Conservation (phyloP, 2,329 filamentous ascomycete species). For the Penicillium sp. region DNA sequence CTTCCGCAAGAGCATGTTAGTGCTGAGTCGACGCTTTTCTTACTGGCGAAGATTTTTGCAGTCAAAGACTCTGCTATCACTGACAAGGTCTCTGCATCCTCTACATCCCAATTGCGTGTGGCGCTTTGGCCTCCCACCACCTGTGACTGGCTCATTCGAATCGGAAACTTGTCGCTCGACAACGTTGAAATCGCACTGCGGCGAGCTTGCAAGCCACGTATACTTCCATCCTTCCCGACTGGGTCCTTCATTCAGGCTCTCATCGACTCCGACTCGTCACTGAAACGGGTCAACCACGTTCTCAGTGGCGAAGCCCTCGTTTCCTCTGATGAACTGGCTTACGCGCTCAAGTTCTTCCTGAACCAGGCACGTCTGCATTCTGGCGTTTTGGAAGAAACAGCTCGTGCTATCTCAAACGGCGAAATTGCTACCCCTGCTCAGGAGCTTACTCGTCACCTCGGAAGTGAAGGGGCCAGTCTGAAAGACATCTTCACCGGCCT, state of each 20-base stretch:
- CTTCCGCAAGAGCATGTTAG: constrained; percentile 36
- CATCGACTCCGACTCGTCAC: constrained; percentile 40
- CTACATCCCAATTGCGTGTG: constrained; percentile 32
- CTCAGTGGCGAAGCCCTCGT: constrained; percentile 39
- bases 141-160: constrained; percentile 44
- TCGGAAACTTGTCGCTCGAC: constrained; percentile 40
- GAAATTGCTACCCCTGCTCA: constrained; percentile 27
- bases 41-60: constrained; percentile 44
- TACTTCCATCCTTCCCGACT: constrained; percentile 40
- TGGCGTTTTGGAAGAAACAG: constrained; percentile 34
- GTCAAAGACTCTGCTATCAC: constrained; percentile 21
- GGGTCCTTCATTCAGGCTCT: constrained; percentile 45
- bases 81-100: constrained; percentile 28
- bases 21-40: constrained; percentile 38
- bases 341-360: constrained; percentile 43
- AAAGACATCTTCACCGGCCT: constrained; percentile 41
- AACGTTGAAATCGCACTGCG: constrained; percentile 45
- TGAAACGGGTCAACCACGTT: constrained; percentile 40
- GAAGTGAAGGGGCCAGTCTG: constrained; percentile 25
- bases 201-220: constrained; percentile 34
- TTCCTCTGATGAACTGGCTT: constrained; percentile 42
- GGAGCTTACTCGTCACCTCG: constrained; percentile 19
- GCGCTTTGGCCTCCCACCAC: constrained; percentile 41
- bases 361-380: constrained; percentile 40
- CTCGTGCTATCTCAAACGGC: constrained; percentile 34